Conservation (phyloP, 768 basidiomycete species). For the Trametes gibbosa region DNA sequence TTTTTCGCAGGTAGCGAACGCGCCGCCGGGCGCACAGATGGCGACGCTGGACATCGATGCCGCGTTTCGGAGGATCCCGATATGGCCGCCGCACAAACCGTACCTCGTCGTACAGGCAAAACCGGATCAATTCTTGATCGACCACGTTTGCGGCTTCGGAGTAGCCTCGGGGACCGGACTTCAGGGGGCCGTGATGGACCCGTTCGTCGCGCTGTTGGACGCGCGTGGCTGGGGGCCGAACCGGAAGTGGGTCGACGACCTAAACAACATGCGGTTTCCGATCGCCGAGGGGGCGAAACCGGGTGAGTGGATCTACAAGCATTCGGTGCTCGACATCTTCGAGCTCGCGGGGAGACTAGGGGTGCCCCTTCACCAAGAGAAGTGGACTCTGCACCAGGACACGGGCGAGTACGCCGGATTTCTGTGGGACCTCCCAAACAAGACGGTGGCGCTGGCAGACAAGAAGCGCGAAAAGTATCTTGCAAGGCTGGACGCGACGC, state of each 20-base stretch:
- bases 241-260: slow-evolving; percentile 13
- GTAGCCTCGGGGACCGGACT: not conserved
- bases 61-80: slow-evolving; percentile 1
- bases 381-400: slow-evolving; percentile 22
- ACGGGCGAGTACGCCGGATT: slow-evolving; percentile 30
- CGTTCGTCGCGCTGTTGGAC: slow-evolving; percentile 1
- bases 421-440: slow-evolving; percentile 27
- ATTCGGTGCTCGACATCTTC: not conserved
- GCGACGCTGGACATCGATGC: not conserved
- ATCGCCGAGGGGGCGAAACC: not conserved
- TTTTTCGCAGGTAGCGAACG: not conserved
- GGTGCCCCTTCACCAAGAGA: slow-evolving; percentile 24
- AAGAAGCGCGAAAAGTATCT: slow-evolving; percentile 29
- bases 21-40: slow-evolving; percentile 1
- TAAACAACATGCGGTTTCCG: not conserved
- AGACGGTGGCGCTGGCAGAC: slow-evolving; percentile 31
- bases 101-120: not conserved
- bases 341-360: slow-evolving; percentile 15
- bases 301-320: not conserved
- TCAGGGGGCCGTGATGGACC: slow-evolving; percentile 3
- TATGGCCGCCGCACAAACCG: not conserved
- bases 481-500: not conserved
- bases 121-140: not conserved
- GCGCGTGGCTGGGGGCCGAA: not conserved
- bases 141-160: not conserved